Conservation (phyloP, 1,139 yeast species). For the Hyphopichia khmerensis region DNA sequence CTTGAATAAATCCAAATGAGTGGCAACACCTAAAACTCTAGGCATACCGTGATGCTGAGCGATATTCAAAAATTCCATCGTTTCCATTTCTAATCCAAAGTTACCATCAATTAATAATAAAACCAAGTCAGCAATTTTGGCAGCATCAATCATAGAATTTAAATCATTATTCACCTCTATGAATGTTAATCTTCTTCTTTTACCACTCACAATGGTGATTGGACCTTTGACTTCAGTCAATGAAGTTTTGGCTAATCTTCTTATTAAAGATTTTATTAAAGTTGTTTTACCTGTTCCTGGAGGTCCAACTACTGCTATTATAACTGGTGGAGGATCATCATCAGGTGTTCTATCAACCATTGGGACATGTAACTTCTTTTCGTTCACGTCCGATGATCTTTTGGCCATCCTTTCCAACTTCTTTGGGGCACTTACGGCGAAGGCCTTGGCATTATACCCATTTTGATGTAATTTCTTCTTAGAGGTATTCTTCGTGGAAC, state of each 20-base stretch:
- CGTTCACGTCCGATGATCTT: constrained; percentile 83
- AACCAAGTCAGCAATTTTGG: constrained; percentile 92
- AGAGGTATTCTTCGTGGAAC: constrained; percentile 57
- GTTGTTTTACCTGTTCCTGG: constrained; percentile 99
- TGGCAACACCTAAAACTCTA: constrained; percentile 90
- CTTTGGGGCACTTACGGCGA: constrained; percentile 90
- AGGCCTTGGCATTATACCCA: constrained; percentile 92
- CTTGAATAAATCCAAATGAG: constrained; percentile 92
- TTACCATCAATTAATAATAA: constrained; percentile 91
- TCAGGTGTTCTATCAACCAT: constrained; percentile 98
- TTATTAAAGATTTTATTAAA: constrained; percentile 81
- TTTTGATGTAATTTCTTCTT: constrained; percentile 87
- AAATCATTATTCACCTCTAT: constrained; percentile 91
- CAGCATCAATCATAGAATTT: constrained; percentile 94
- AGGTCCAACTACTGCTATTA: constrained; percentile 97
- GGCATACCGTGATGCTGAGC: constrained; percentile 99
- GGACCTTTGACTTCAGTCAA: constrained; percentile 91
- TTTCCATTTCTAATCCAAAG: constrained; percentile 98
- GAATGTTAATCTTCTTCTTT: constrained; percentile 87
- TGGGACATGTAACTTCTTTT: constrained; percentile 88
- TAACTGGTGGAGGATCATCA: constrained; percentile 95
- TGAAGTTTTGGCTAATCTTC: constrained; percentile 87
- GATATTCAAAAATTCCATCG: constrained; percentile 95
- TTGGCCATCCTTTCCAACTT: constrained; percentile 83
- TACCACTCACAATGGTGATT: constrained; percentile 95